These are phyloP conservation scores for Phaeoacremonium minimum DNA, from an alignment of 2,329 filamentous ascomycete species.

Conservation along the genomic window DNA sequence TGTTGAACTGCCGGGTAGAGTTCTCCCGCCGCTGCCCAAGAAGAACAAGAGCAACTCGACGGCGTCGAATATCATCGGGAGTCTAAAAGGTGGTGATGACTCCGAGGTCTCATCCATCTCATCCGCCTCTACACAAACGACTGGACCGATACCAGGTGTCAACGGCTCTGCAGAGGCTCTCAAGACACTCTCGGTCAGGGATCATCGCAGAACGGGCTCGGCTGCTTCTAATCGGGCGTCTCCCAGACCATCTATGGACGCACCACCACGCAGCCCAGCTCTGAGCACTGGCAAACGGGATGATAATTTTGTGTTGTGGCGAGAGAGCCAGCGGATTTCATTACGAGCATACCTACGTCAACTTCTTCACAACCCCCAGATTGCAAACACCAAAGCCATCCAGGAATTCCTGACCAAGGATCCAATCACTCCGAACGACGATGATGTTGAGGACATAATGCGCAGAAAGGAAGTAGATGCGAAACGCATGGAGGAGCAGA, in stretches of 20 bases:
- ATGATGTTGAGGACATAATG: slow-evolving; percentile 78
- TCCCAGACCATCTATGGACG: slow-evolving; percentile 41
- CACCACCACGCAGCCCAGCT: slow-evolving; percentile 21
- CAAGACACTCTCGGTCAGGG: slow-evolving; percentile 37
- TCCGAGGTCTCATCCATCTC: slow-evolving; percentile 79
- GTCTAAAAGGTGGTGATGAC: slow-evolving; percentile 55
- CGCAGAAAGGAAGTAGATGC: slow-evolving; percentile 79
- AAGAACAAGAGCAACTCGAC: slow-evolving; percentile 85
- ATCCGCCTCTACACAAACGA: slow-evolving; percentile 67
- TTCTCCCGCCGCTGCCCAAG: slow-evolving; percentile 78
- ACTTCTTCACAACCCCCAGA: slow-evolving; percentile 76
- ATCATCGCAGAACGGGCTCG: slow-evolving; percentile 32
- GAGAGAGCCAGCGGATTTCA: slow-evolving; percentile 88
- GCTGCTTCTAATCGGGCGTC: slow-evolving; percentile 30
- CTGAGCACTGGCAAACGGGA: slow-evolving; percentile 18
- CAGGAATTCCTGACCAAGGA: slow-evolving; percentile 73
- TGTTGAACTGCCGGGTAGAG: slow-evolving; percentile 83
- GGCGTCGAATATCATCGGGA: slow-evolving; percentile 50
- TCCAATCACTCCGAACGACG: slow-evolving; percentile 71
- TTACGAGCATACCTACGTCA: slow-evolving; percentile 86
- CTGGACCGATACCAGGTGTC: slow-evolving; percentile 18
- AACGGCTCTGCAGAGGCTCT: slow-evolving; percentile 19
- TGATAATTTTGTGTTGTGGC: slow-evolving; percentile 57
- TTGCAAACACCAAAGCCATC: slow-evolving; percentile 79
- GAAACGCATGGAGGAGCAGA: slow-evolving; percentile 87